Conservation (phyloP, 1,284 basidiomycete genomes). For the Sanguinoderma infundibulare region DNA sequence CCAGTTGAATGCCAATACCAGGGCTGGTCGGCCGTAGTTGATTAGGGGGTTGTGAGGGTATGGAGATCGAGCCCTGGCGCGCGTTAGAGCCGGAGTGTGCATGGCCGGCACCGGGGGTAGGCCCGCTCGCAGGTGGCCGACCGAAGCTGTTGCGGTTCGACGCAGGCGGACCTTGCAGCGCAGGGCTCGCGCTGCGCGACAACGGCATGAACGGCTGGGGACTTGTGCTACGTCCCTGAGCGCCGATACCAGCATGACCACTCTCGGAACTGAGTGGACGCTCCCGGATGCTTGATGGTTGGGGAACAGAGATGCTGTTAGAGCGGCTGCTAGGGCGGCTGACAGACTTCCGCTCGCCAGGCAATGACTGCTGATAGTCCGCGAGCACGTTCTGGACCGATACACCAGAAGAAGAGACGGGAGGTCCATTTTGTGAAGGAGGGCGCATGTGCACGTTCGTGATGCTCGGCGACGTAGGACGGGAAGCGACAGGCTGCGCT, state of each 20-base stretch:
- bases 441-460: conserved; percentile 79
- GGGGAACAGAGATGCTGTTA: conserved; percentile 32
- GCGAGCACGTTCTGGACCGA: conserved; percentile 75
- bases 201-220: conserved; percentile 54
- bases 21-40: conserved; percentile 42
- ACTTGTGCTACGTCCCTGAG: conserved; percentile 67
- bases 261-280: conserved; percentile 56
- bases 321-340: conserved; percentile 44
- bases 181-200: conserved; percentile 54
- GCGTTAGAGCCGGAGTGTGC: conserved; percentile 20
- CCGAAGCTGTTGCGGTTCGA: conserved; percentile 29
- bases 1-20: conserved; percentile 76
- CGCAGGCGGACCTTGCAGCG: conserved; percentile 19
- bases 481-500: conserved; percentile 43
- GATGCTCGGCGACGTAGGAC: conserved; percentile 77
- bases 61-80: conserved; percentile 30
- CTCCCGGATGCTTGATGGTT: conserved; percentile 41
- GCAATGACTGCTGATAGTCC: conserved; percentile 85
- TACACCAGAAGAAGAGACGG: conserved; percentile 44
- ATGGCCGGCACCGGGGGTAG: conserved; percentile 17
- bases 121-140: conserved; percentile 24
- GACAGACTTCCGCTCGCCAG: conserved; percentile 77
- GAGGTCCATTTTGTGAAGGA: conserved; percentile 46
- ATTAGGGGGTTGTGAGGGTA: conserved; percentile 29
- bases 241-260: conserved; percentile 82